These are phyloP conservation scores for Podospora didyma DNA, from an alignment of 495 filamentous ascomycete genomes.

Conservation along the genomic window DNA sequence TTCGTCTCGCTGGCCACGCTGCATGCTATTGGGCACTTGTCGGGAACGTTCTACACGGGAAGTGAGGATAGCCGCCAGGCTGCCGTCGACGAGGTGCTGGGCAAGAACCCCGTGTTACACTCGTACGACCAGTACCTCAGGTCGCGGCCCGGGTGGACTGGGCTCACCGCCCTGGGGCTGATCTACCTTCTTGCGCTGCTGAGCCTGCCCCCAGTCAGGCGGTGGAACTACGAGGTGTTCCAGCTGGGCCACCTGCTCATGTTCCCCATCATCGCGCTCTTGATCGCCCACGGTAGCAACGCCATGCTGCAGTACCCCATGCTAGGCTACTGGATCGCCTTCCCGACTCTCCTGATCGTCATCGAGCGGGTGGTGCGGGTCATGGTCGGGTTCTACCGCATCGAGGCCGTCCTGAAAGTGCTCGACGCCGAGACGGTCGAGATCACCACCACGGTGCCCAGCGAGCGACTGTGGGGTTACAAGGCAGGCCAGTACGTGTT, in stretches of 20 bases:
- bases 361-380: constrained; percentile 25
- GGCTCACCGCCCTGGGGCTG: constrained; percentile 26
- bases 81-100: constrained; percentile 18
- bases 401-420: constrained; percentile 24
- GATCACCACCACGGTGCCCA: constrained; percentile 27
- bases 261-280: constrained; percentile 35
- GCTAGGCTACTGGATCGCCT: constrained; percentile 37
- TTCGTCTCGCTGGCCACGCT: constrained; percentile 31
- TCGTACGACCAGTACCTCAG: constrained; percentile 24
- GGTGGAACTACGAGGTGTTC: constrained; percentile 33
- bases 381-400: constrained; percentile 23
- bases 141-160: constrained; percentile 28
- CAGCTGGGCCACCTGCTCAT: constrained; percentile 37
- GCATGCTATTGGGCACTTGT: constrained; percentile 36
- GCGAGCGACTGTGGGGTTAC: constrained; percentile 30
- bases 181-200: constrained; percentile 29
- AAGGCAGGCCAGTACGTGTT: constrained; percentile 38
- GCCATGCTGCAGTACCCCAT: constrained; percentile 33
- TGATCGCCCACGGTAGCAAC: constrained; percentile 30
- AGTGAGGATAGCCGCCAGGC: constrained; percentile 22
- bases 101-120: constrained; percentile 10
- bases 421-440: constrained; percentile 32
- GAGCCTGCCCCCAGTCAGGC: constrained; percentile 30
- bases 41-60: constrained; percentile 29
- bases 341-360: constrained; percentile 30